Evolutionary conservation across 106 monocot species (phyloP).

Genomic region (Posidonia australis): DNA sequence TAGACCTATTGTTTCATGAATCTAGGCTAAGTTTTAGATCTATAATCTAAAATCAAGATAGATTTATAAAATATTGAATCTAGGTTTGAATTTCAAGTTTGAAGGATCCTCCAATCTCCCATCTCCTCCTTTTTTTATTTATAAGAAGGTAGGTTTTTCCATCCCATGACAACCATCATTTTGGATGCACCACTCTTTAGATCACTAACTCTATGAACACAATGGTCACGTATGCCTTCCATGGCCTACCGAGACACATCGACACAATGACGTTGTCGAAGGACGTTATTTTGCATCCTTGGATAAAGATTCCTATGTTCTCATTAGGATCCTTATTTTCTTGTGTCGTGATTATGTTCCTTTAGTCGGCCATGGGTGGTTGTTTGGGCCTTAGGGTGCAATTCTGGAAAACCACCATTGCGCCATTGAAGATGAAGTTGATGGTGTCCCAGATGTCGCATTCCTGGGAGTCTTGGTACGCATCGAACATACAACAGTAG

Average conservation of each 20-base stretch:
- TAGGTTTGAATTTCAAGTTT: too few species aligned
- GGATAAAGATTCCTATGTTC: slow-evolving; percentile 27
- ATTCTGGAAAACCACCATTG: slow-evolving; percentile 31
- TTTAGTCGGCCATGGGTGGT: slow-evolving; percentile 15
- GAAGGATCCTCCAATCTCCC: too few species aligned
- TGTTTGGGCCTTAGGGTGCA: slow-evolving; percentile 24
- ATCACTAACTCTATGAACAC: slow-evolving; percentile 25
- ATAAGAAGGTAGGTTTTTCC: too few species aligned
- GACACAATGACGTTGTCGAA: slow-evolving; percentile 4
- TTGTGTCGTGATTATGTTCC: slow-evolving; percentile 32
- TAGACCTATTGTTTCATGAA: too few species aligned
- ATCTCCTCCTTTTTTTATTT: too few species aligned
- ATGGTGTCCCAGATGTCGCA: slow-evolving; percentile 32
- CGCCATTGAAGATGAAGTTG: slow-evolving; percentile 42
- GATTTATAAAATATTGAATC: too few species aligned
- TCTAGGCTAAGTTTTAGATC: too few species aligned
- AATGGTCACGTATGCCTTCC: slow-evolving; percentile 28
- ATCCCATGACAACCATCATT: slow-evolving; percentile 21
- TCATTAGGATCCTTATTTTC: slow-evolving; percentile 26
- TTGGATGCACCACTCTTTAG: slow-evolving; percentile 9
- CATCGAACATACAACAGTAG: slow-evolving; percentile 35
- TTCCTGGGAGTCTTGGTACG: slow-evolving; percentile 40
- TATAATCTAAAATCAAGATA: too few species aligned
- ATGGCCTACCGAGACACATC: slow-evolving; percentile 32
- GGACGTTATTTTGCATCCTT: slow-evolving; percentile 14